Percentiles rank a stretch among this genome's conserved stretches.
phyloP scores from a whole-genome alignment of 768 basidiomycete species.

The Trametes maxima region DNA sequence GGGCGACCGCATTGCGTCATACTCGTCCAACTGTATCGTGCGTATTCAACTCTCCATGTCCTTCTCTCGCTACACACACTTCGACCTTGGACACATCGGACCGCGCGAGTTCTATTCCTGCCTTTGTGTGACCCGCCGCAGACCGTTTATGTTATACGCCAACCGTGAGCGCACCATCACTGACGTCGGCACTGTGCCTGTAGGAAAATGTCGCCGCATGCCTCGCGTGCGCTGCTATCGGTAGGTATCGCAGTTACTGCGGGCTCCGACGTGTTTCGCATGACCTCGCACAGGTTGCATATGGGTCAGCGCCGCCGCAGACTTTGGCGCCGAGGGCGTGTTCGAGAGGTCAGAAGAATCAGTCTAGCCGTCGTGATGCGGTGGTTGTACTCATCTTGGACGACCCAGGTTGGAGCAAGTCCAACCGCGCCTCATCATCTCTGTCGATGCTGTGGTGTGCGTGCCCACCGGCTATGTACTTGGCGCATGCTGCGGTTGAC shows the following conservation, averaged over 20 bases:
- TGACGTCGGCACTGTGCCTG: neutral
- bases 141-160: neutral
- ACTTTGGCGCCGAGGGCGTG: slow-evolving; percentile 80
- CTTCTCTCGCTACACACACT: neutral
- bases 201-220: slow-evolving; percentile 72
- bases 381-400: slow-evolving; percentile 6
- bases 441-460: slow-evolving; percentile 72
- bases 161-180: slow-evolving; percentile 2
- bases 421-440: slow-evolving; percentile 69
- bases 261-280: neutral
- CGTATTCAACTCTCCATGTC: slow-evolving; percentile 31
- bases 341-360: slow-evolving; percentile 76
- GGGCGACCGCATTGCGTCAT: slow-evolving; percentile 76
- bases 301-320: slow-evolving; percentile 81
- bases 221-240: slow-evolving; percentile 69
- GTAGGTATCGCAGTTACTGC: slow-evolving; percentile 23
- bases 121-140: neutral
- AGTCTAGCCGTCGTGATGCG: slow-evolving; percentile 16
- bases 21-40: slow-evolving; percentile 79
- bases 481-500: neutral
- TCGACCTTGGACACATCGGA: neutral
- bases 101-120: slow-evolving; percentile 1
- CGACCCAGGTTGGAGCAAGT: slow-evolving; percentile 71
- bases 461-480: slow-evolving; percentile 27
- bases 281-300: slow-evolving; percentile 50